Conservation (phyloP, 176 grass and related monocot species). For the Triticum dicoccoides region DNA sequence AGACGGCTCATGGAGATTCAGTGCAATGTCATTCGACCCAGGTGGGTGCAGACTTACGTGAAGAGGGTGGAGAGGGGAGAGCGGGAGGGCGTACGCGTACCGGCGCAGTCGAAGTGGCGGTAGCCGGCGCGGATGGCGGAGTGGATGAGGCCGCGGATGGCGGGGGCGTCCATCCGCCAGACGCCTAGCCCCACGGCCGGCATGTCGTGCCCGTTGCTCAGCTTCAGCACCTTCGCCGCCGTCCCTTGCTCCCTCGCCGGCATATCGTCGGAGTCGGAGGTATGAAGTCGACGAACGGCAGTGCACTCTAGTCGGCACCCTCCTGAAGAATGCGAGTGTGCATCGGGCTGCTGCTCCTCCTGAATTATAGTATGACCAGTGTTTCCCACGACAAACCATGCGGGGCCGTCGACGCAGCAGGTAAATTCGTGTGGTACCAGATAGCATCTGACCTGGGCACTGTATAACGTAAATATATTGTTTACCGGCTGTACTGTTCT, state of each 20-base stretch:
- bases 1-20: neutral
- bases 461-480: too few relatives aligned
- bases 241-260: neutral
- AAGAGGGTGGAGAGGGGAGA: too few relatives aligned
- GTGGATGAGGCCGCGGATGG: conserved; percentile 71
- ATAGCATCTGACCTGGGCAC: too few relatives aligned
- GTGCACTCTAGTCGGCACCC: neutral
- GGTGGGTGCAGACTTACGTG: too few relatives aligned
- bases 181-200: conserved; percentile 84
- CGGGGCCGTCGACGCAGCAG: too few relatives aligned
- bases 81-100: neutral
- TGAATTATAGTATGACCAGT: too few relatives aligned
- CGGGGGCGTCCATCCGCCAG: conserved; percentile 78
- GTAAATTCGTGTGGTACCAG: too few relatives aligned
- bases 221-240: conserved; percentile 49
- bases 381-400: too few relatives aligned
- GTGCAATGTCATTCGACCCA: too few relatives aligned
- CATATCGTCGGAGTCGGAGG: neutral
- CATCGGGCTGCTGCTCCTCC: too few relatives aligned
- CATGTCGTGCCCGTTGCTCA: conserved; percentile 61
- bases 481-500: too few relatives aligned
- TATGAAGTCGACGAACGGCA: neutral
- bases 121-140: conserved; percentile 81
- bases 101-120: conserved; percentile 94
- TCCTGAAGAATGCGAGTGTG: too few relatives aligned